Conservation (phyloP, 2,329 filamentous ascomycete genomes). For the Alternaria angustiovoidea region DNA sequence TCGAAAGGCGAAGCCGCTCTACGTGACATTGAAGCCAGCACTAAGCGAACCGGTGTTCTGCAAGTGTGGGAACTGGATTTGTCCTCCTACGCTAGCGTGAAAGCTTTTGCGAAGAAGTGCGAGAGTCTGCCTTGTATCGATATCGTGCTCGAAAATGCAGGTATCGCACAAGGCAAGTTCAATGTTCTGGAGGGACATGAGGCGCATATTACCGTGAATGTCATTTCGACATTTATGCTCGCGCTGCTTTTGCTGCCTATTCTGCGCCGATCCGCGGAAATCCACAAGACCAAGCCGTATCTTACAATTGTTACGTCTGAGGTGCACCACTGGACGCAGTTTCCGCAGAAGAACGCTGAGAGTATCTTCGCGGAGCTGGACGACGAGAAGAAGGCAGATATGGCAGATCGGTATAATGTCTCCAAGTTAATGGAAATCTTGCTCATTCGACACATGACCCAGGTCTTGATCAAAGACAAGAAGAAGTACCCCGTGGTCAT, state of each 20-base stretch:
- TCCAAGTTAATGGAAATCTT: conserved; percentile 40
- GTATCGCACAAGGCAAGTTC: conserved; percentile 33
- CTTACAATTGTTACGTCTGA: conserved; percentile 38
- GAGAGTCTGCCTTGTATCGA: conserved; percentile 33
- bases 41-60: conserved; percentile 40
- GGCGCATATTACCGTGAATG: conserved; percentile 44
- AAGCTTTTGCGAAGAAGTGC: conserved; percentile 38
- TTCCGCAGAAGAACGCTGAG: conserved; percentile 22
- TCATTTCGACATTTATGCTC: conserved; percentile 46
- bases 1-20: conserved; percentile 52
- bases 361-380: conserved; percentile 32
- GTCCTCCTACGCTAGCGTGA: conserved; percentile 48
- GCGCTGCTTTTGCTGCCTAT: conserved; percentile 30
- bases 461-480: conserved; percentile 7
- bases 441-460: conserved; percentile 25
- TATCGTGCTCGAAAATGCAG: conserved; percentile 47
- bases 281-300: conserved; percentile 9
- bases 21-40: conserved; percentile 48
- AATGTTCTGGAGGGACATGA: conserved; percentile 33
- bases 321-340: conserved; percentile 31
- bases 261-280: conserved; percentile 16
- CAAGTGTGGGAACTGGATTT: conserved; percentile 58
- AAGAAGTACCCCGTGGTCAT: conserved; percentile 29
- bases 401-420: conserved; percentile 25
- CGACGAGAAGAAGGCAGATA: conserved; percentile 10